These are phyloP conservation scores for Oxalis stricta DNA, from an alignment of 441 rosid genomes.

Conservation along the genomic window DNA sequence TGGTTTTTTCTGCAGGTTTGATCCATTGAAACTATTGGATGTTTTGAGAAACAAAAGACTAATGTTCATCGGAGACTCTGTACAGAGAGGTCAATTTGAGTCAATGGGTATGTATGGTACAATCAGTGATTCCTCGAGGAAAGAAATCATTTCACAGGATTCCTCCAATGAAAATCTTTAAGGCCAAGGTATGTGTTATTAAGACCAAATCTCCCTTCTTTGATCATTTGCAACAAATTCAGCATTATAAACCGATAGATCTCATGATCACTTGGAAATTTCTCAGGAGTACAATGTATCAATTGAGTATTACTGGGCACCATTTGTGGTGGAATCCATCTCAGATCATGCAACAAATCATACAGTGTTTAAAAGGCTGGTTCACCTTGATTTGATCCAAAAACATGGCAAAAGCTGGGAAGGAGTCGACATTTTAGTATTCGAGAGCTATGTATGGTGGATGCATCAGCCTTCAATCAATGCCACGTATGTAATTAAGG, in stretches of 20 bases:
- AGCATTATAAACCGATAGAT: no score
- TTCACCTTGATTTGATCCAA: slow-evolving; percentile 58
- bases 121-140: slow-evolving; percentile 57
- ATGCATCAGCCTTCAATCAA: slow-evolving; percentile 73
- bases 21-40: slow-evolving; percentile 61
- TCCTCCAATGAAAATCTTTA: slow-evolving; percentile 87
- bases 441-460: slow-evolving; percentile 96
- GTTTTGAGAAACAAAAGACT: slow-evolving; percentile 58
- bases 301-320: slow-evolving; percentile 94
- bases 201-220: background rate
- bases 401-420: slow-evolving; percentile 76
- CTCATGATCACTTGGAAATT: background rate
- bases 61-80: slow-evolving; percentile 86
- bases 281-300: slow-evolving; percentile 66
- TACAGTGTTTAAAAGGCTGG: slow-evolving; percentile 56
- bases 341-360: slow-evolving; percentile 93
- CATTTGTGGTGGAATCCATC: slow-evolving; percentile 71
- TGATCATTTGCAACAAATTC: no score
- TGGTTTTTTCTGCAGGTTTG: slow-evolving; percentile 48
- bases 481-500: slow-evolving; percentile 45
- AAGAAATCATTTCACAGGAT: slow-evolving; percentile 50
- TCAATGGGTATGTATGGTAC: slow-evolving; percentile 78
- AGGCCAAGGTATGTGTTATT: slow-evolving; percentile 36
- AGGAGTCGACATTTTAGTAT: slow-evolving; percentile 61
- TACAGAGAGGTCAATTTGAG: slow-evolving; percentile 79